Base-by-base conservation (phyloP, 805 yeast species). In the Wickerhamiella australiensis region DNA sequence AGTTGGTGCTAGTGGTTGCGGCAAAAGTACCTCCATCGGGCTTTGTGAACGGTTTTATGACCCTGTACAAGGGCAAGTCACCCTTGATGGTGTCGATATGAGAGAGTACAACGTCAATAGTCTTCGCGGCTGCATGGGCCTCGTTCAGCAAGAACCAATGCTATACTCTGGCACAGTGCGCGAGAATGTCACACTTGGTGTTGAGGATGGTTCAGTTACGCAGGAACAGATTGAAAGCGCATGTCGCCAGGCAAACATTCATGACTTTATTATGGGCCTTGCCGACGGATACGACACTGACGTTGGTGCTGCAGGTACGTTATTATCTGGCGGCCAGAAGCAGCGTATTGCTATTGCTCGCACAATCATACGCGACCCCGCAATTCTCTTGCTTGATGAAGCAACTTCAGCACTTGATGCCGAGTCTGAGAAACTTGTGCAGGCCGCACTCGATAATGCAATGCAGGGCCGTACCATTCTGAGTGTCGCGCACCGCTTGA, bases 401-500 rank as follows among this genome's bases (percentile, higher is more conserved):
- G 83, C 83, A 5, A 78, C 83, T 0, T 76, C 81, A 2, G 82
- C 83, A 1, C 64, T 78, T 33, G 83, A 78, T 58, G 71, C 73
- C 59, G 81, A 78, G 60, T 83, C 94, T 0, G 95, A 85, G 63
- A 71, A 80, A 37, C 77, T 77, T 59, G 85, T 85, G 50, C 94
- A 86, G 64, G 58, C 67, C 6, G 85, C 94, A 3, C 78, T 81
- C 51, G 75, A 73, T 22, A 70, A 65, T 15, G 90, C 85, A 53
- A 84, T 86, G 54, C 57, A 68, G 41, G 73, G 80, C 36, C 80
- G 94, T 59, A 85, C 95, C 3, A 80, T 86, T 35, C 68, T 85
- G 56, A 85, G 94, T 56, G 83, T 85, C 64, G 95, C 95, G 5
- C 95, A 85, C 66, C 71, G 95, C 56, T 70, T 85, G 66, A 76